These are phyloP conservation scores for Aspergillus affinis DNA, from an alignment of 495 filamentous ascomycete genomes.

Conservation along the genomic window DNA sequence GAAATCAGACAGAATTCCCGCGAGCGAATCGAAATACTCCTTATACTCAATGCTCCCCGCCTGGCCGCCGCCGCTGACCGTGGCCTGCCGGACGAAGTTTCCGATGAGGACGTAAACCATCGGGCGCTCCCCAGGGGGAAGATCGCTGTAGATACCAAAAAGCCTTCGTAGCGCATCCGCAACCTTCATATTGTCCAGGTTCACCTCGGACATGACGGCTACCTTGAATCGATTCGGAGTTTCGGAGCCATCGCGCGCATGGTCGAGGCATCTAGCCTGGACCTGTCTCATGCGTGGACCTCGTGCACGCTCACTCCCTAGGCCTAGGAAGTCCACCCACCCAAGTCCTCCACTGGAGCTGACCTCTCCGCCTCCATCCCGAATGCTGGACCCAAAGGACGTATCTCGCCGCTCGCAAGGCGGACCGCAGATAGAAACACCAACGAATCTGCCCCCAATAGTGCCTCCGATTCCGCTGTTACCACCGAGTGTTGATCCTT, in stretches of 20 bases:
- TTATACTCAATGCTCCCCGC: slow-evolving; percentile 88
- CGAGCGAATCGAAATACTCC: slow-evolving; percentile 86
- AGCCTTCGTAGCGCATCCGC: slow-evolving; percentile 76
- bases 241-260: slow-evolving; percentile 27
- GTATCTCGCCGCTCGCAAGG: slow-evolving; percentile 81
- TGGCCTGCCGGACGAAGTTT: slow-evolving; percentile 75
- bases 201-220: slow-evolving; percentile 75
- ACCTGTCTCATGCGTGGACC: slow-evolving; percentile 80
- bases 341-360: slow-evolving; percentile 79
- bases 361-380: slow-evolving; percentile 49
- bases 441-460: slow-evolving; percentile 86
- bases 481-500: slow-evolving; percentile 65
- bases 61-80: slow-evolving; percentile 62
- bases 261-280: slow-evolving; percentile 46
- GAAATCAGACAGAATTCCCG: slow-evolving; percentile 79
- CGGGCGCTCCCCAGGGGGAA: slow-evolving; percentile 55
- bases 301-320: slow-evolving; percentile 83
- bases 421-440: slow-evolving; percentile 83
- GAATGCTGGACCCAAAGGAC: slow-evolving; percentile 69
- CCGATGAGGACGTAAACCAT: slow-evolving; percentile 78
- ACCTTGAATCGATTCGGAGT: slow-evolving; percentile 50
- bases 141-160: slow-evolving; percentile 61
- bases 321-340: slow-evolving; percentile 93
- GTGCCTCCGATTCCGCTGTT: slow-evolving; percentile 81
- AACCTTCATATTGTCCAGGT: slow-evolving; percentile 76